A percentile compares a stretch with the other conserved stretches of the same genome.
Conservation (phyloP, 495 filamentous ascomycete genomes). For the Aspergillus leporis region DNA sequence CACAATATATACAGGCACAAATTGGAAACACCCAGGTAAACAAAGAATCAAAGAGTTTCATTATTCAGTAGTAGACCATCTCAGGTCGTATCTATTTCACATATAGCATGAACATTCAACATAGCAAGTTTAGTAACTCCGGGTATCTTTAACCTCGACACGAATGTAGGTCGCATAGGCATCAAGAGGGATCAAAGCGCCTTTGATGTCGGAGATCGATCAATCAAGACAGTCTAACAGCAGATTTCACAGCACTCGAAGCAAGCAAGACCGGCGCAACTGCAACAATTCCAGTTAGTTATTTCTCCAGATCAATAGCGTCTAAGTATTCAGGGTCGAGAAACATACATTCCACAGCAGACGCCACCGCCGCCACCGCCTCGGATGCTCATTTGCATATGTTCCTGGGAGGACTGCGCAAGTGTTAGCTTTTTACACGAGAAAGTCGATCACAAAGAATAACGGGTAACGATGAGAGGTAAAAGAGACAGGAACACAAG, state of each 20-base stretch:
- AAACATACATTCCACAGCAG: conserved; percentile 48
- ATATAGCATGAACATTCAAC: not conserved
- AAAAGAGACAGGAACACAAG: not conserved
- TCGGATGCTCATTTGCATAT: conserved; percentile 42
- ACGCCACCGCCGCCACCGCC: conserved; percentile 43
- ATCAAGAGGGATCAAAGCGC: not conserved
- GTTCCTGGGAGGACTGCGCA: conserved; percentile 34
- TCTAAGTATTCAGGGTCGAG: not conserved
- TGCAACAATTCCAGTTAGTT: conserved; percentile 15
- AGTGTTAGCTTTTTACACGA: not conserved
- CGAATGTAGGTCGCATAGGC: not conserved
- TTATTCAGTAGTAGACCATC: not conserved
- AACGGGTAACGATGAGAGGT: not conserved
- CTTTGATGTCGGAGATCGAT: not conserved
- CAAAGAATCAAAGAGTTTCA: not conserved
- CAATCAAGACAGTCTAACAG: conserved; percentile 31
- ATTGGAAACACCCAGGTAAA: no score
- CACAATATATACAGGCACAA: no score
- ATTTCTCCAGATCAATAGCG: not conserved
- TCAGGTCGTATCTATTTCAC: not conserved
- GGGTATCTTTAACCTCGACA: not conserved
- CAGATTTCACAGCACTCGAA: conserved; percentile 50
- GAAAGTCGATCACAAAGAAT: not conserved
- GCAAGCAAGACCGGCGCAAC: conserved; percentile 44
- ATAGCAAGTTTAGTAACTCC: conserved; percentile 1